Conservation (phyloP, 768 basidiomycete species). For the Favolaschia claudopus region DNA sequence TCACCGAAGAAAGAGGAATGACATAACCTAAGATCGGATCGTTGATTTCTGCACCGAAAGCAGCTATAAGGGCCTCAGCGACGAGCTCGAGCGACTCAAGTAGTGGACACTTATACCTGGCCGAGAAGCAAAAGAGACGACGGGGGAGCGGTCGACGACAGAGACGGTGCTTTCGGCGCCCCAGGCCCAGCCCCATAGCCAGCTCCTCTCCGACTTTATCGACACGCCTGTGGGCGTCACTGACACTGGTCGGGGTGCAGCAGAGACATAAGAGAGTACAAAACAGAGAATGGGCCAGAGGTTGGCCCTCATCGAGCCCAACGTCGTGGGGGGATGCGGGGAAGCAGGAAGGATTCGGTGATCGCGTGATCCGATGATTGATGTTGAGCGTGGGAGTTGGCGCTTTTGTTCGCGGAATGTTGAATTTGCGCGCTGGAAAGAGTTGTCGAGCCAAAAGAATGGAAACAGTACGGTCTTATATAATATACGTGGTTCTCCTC, state of each 20-base stretch:
- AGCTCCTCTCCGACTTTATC: conserved; percentile 61
- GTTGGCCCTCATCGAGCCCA: conserved; percentile 19
- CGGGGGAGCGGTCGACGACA: conserved; percentile 77
- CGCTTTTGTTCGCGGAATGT: too few species aligned
- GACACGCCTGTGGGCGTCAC: conserved; percentile 28
- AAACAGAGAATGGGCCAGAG: conserved; percentile 17
- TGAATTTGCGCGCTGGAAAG: too few species aligned
- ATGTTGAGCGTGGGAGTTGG: too few species aligned
- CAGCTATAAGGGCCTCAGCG: conserved; percentile 51
- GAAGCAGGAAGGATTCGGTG: conserved; percentile 7
- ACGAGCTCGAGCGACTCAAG: neutral
- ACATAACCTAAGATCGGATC: conserved; percentile 77
- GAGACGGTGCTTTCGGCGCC: conserved; percentile 75
- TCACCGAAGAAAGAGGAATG: conserved; percentile 65
- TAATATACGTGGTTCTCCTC: too few species aligned
- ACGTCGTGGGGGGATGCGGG: neutral
- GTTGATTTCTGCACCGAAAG: conserved; percentile 77
- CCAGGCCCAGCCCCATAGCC: conserved; percentile 73
- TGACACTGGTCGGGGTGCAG: conserved; percentile 33
- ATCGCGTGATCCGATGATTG: neutral
- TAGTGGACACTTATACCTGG: conserved; percentile 48
- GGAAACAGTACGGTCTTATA: too few species aligned
- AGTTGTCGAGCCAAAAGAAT: too few species aligned
- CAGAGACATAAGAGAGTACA: neutral
- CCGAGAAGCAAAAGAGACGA: conserved; percentile 74